Evolutionary conservation across 2,329 filamentous ascomycete species (phyloP).

Genomic region (Incumbomyces lentus): DNA sequence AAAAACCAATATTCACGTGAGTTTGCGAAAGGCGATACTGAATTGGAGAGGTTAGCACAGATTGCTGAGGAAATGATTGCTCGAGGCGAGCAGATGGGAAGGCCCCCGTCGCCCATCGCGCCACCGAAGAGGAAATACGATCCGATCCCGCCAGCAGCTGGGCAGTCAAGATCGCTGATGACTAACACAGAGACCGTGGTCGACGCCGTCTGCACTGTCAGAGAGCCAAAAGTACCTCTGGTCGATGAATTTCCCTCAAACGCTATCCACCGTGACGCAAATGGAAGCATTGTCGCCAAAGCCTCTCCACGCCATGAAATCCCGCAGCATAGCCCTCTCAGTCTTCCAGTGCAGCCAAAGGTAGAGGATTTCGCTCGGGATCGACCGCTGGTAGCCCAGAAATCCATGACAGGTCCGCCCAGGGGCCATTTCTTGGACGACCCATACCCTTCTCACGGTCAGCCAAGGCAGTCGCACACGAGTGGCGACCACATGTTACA

Average conservation of each 20-base stretch:
- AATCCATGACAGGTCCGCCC: constrained; percentile 31
- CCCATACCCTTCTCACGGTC: constrained; percentile 4
- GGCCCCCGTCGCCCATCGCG: constrained; percentile 33
- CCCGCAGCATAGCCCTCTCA: constrained; percentile 7
- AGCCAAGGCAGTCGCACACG: constrained; percentile 10
- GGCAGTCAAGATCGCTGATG: constrained; percentile 21
- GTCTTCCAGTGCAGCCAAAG: constrained; percentile 10
- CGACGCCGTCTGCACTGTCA: constrained; percentile 14
- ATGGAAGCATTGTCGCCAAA: constrained; percentile 15
- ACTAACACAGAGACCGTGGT: constrained; percentile 24
- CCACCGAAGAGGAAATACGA: constrained; percentile 39
- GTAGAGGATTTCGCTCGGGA: constrained; percentile 28
- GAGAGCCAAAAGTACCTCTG: constrained; percentile 25
- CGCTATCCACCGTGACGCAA: constrained; percentile 11
- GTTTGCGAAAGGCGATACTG: constrained; percentile 32
- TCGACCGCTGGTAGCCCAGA: constrained; percentile 24
- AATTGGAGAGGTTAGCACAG: constrained; percentile 34
- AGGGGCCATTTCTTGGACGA: constrained; percentile 35
- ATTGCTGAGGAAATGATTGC: constrained; percentile 35
- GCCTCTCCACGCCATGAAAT: constrained; percentile 9
- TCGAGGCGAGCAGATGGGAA: constrained; percentile 34
- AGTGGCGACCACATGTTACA: background rate
- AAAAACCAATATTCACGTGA: constrained; percentile 41
- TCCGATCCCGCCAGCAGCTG: constrained; percentile 30
- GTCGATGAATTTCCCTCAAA: constrained; percentile 19